These are phyloP conservation scores for Phytophthora tubulina DNA, from an alignment of 352 stramenopile species.

Conservation along the genomic window DNA sequence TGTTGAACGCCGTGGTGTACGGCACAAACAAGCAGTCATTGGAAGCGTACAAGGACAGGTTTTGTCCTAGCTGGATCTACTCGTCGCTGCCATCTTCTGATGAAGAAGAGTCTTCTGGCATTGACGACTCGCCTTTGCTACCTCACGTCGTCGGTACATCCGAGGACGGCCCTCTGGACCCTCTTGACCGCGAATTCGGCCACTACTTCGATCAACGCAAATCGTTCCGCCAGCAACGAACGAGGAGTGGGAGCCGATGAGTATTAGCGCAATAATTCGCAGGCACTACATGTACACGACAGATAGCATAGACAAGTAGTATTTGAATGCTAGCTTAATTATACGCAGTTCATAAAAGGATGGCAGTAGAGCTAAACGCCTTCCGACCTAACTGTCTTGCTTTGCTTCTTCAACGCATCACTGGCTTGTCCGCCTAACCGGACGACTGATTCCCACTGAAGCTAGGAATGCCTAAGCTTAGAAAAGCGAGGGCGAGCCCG, in stretches of 20 bases:
- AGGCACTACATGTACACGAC: not conserved
- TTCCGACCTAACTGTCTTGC: conserved; percentile 35
- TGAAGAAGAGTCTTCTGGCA: conserved; percentile 66
- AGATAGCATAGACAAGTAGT: conserved; percentile 10
- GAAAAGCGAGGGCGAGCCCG: conserved; percentile 73
- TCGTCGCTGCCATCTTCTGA: conserved; percentile 69
- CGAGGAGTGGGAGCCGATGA: conserved; percentile 28
- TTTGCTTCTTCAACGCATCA: conserved; percentile 18
- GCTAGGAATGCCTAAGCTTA: conserved; percentile 42
- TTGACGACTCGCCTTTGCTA: conserved; percentile 59
- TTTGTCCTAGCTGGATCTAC: conserved; percentile 74
- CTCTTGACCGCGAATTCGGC: conserved; percentile 50
- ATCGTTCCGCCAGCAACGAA: conserved; percentile 13
- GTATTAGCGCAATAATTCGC: not conserved
- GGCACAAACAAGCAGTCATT: conserved; percentile 78
- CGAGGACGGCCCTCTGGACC: conserved; percentile 29
- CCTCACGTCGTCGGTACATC: conserved; percentile 15
- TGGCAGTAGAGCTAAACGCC: conserved; percentile 33
- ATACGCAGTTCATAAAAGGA: conserved; percentile 38
- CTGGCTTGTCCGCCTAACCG: not conserved
- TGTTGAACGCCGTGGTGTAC: conserved; percentile 75
- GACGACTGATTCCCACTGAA: conserved; percentile 5
- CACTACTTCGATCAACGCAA: conserved; percentile 52
- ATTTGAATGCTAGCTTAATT: conserved; percentile 41
- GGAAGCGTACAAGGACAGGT: conserved; percentile 77